These are phyloP conservation scores for Nemania sp. DNA, from an alignment of 2,329 filamentous ascomycete species.

Conservation along the genomic window DNA sequence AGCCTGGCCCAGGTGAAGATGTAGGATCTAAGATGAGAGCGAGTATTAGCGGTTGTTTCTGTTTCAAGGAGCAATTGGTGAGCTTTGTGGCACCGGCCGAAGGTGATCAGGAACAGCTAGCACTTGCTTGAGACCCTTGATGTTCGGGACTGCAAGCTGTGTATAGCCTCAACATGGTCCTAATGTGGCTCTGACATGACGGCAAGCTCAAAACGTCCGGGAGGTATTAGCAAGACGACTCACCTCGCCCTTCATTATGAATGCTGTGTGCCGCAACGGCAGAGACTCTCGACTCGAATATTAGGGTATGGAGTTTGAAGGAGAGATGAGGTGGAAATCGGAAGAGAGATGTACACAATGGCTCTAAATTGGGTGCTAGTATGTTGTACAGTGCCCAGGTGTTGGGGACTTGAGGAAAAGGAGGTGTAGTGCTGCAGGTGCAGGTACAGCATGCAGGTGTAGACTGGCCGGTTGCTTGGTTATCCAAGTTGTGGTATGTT, in stretches of 20 bases:
- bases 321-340: slow-evolving; percentile 13
- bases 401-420: slow-evolving; percentile 30
- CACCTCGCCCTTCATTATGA: slow-evolving; percentile 62
- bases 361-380: background rate
- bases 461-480: slow-evolving; percentile 21
- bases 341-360: background rate
- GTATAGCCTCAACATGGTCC: background rate
- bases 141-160: background rate
- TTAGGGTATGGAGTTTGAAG: background rate
- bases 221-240: slow-evolving; percentile 33
- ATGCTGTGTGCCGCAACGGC: slow-evolving; percentile 23
- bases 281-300: slow-evolving; percentile 11
- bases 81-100: background rate
- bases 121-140: no score
- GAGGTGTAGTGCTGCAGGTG: slow-evolving; percentile 34
- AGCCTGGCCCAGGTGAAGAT: slow-evolving; percentile 69
- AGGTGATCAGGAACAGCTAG: no score
- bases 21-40: slow-evolving; percentile 55
- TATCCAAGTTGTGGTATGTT: background rate
- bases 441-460: no score
- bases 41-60: slow-evolving; percentile 27
- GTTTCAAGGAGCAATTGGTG: background rate
- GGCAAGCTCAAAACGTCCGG: background rate
- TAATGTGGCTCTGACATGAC: background rate
- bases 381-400: slow-evolving; percentile 36